These are phyloP conservation scores for Paecilomyces formosus DNA, from an alignment of 2,329 filamentous ascomycete species.

Conservation along the genomic window DNA sequence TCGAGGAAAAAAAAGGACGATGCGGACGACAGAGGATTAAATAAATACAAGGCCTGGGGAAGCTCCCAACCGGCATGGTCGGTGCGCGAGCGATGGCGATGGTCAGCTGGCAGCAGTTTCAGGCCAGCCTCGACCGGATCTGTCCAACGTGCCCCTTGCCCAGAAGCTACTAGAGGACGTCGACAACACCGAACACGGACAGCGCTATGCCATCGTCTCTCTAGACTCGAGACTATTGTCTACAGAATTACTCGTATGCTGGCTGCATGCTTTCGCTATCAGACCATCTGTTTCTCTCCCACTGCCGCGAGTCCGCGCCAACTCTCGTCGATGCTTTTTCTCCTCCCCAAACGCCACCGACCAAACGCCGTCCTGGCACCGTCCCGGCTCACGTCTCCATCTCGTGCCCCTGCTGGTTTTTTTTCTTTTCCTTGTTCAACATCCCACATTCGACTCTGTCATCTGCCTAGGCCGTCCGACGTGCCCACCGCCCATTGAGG, in stretches of 20 bases:
- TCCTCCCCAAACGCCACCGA: neutral
- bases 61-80: neutral
- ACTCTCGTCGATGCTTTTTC: neutral
- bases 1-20: neutral
- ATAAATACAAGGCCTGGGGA: neutral
- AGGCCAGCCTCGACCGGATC: neutral
- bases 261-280: neutral
- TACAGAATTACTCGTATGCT: too few relatives aligned
- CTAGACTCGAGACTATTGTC: too few relatives aligned
- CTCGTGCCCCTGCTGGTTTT: neutral
- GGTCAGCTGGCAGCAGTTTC: constrained; percentile 5
- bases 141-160: neutral
- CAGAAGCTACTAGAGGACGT: neutral
- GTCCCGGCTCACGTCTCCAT: neutral
- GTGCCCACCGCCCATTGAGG: neutral
- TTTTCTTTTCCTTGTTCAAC: neutral
- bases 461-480: neutral
- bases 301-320: neutral
- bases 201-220: neutral
- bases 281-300: neutral
- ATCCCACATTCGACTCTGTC: neutral
- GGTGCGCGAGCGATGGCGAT: constrained; percentile 7
- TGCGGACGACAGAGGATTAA: neutral
- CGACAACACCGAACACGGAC: neutral
- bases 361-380: neutral